Evolutionary conservation across 805 yeast species (phyloP).

Genomic region (Candida takata): DNA sequence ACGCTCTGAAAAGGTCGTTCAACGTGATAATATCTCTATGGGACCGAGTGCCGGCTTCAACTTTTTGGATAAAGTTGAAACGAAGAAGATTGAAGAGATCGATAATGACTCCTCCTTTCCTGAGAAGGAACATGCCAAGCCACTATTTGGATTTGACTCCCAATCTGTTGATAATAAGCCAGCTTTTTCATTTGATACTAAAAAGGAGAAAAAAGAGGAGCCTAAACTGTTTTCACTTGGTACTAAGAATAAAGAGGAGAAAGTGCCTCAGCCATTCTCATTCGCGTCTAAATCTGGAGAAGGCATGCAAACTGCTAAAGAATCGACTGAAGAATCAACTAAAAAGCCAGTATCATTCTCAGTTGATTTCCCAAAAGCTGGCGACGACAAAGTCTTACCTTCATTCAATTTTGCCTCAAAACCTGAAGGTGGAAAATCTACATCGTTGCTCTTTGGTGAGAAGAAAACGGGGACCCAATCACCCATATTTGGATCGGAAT

Average conservation of each 20-base stretch:
- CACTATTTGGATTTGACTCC: neutral
- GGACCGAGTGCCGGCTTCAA: slow-evolving; percentile 27
- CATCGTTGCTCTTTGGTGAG: slow-evolving; percentile 1
- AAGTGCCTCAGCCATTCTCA: too few species aligned
- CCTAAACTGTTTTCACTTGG: slow-evolving; percentile 1
- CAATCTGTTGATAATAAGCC: slow-evolving; percentile 1
- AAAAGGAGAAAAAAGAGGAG: slow-evolving; percentile 1
- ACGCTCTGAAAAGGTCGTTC: slow-evolving; percentile 13
- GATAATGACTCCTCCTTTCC: neutral
- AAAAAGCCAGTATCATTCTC: too few species aligned
- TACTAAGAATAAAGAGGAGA: too few species aligned
- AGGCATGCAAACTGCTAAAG: too few species aligned
- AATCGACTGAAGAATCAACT: too few species aligned
- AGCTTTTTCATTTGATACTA: slow-evolving; percentile 8
- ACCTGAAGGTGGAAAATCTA: slow-evolving; percentile 1
- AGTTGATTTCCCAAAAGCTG: too few species aligned
- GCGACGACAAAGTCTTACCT: too few species aligned
- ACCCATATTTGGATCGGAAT: too few species aligned
- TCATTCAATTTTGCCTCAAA: slow-evolving; percentile 7
- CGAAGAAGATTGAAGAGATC: neutral
- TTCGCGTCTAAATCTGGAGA: too few species aligned
- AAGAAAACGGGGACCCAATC: too few species aligned
- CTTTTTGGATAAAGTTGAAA: slow-evolving; percentile 12
- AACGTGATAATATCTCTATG: slow-evolving; percentile 5
- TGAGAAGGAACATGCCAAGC: neutral